Evolutionary conservation across 768 basidiomycete species (phyloP).

Genomic region (Lentinula detonsa): DNA sequence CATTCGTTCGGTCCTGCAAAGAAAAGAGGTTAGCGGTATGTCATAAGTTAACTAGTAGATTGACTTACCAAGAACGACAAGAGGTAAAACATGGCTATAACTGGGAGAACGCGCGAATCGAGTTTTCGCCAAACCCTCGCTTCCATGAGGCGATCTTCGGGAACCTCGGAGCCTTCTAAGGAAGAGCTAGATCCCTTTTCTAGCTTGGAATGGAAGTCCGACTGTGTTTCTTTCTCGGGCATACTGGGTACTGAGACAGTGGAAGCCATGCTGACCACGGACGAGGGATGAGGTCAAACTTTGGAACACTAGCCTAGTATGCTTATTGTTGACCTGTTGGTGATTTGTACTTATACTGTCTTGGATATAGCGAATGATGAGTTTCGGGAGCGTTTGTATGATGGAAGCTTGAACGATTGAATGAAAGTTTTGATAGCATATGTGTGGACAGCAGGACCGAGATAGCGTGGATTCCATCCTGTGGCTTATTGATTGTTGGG

Average conservation of each 20-base stretch:
- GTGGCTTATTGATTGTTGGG: background rate
- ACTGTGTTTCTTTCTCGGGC: background rate
- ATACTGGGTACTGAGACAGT: background rate
- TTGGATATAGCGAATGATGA: background rate
- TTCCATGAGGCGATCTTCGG: constrained; percentile 13
- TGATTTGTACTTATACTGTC: background rate
- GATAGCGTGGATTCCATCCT: background rate
- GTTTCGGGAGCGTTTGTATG: background rate
- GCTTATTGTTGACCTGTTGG: background rate
- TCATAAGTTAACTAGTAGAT: background rate
- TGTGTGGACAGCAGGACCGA: background rate
- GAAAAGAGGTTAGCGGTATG: background rate
- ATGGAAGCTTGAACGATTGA: background rate
- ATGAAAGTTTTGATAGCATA: background rate
- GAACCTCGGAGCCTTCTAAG: background rate
- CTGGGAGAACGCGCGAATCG: constrained; percentile 27
- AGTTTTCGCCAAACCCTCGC: constrained; percentile 27
- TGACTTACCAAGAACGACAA: constrained; percentile 44
- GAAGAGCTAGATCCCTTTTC: background rate
- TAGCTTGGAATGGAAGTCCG: background rate
- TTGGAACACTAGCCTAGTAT: background rate
- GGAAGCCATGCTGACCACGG: background rate
- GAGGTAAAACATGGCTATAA: constrained; percentile 29
- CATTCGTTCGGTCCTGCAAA: constrained; percentile 43
- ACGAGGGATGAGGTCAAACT: background rate